Base-by-base conservation (phyloP, 2,329 filamentous ascomycete genomes). In the Cladosporium sp. region DNA sequence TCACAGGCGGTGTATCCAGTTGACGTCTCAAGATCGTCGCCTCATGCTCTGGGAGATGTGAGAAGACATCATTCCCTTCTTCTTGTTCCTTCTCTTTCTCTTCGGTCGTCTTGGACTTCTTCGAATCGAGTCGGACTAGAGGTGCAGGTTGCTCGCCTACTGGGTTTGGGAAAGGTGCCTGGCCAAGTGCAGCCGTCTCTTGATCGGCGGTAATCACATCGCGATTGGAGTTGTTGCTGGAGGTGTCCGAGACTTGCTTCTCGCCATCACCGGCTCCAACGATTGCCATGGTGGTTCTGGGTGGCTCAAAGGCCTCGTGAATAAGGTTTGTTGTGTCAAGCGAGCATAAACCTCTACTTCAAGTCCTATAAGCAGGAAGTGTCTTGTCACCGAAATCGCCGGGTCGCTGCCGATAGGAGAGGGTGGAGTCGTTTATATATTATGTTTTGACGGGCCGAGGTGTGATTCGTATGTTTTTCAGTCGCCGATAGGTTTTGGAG, bases 1-100 rank as follows among this genome's bases (percentile, higher is more conserved):
- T 79, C 44, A 80, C 72, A 1, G 74, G 73, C 1, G 81, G 81
- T 21, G 79, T 78, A 33, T 80, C 75, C 23, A 80, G 65, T 61
- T 83, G 81, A 65, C 71, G 72, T 66, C 70, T 69, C 29, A 80
- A 46, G 28, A 79, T 73, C 3, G 68, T 70, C 18, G 72, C 72
- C 67, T 80, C 78, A 49, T 78, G 73, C 46, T 77, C 75, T 11
- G 78, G 77, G 18, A 80, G 68, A 69, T 79, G 77, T 56, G 70
- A 71, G 40, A 78, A 75, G 1, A 72, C 71, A 69, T 79, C 76
- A 14, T 73, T 61, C 14, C 73, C 69, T 23, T 71, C 67, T 35
- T 72, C 63, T 29, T 66, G 59, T 53, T 72, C 71, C 21, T 68
- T 66, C 60, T 70, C 65, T 60, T 67, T 33, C 44, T 70, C 68